Percentiles rank a stretch among this genome's conserved stretches.
phyloP scores from a whole-genome alignment of 805 yeast species.

The Ogataea haglerorum region DNA sequence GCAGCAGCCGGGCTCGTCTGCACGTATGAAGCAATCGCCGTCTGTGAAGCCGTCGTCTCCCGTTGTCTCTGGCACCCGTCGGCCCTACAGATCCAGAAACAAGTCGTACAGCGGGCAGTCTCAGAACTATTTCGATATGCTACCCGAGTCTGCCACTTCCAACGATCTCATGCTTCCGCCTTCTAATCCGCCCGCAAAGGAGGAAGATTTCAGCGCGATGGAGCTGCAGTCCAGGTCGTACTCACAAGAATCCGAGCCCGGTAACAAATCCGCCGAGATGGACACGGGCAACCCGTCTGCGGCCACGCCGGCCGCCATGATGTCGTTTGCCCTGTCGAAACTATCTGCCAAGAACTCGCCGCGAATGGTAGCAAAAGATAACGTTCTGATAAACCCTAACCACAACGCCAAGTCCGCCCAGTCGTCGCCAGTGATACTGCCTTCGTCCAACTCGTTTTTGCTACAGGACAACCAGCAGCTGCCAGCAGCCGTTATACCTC shows the following conservation, averaged over 20 bases:
- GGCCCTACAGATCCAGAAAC: constrained; percentile 11
- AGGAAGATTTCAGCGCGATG: not conserved
- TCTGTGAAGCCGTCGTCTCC: constrained; percentile 28
- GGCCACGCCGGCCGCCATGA: constrained; percentile 33
- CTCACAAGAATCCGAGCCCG: not conserved
- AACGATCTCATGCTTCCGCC: constrained; percentile 29
- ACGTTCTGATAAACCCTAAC: constrained; percentile 31
- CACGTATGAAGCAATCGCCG: constrained; percentile 36
- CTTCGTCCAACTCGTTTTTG: constrained; percentile 26
- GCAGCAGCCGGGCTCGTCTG: constrained; percentile 8
- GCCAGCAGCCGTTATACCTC: constrained; percentile 7
- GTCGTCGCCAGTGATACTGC: constrained; percentile 38
- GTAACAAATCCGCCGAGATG: not conserved
- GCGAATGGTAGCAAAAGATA: constrained; percentile 22
- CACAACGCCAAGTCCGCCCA: constrained; percentile 29
- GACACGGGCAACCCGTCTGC: constrained; percentile 17
- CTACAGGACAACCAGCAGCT: constrained; percentile 14
- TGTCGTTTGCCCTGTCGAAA: constrained; percentile 26
- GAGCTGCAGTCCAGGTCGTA: not conserved
- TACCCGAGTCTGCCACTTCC: constrained; percentile 32
- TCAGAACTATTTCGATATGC: constrained; percentile 26
- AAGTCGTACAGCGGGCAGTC: constrained; percentile 1
- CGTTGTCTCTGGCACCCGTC: constrained; percentile 5
- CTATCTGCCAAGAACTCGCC: constrained; percentile 19
- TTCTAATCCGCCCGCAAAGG: constrained; percentile 14